Percentiles rank a stretch among this genome's conserved stretches.
Evolutionary conservation across 2,329 filamentous ascomycete species (phyloP).

Genomic region (Ascochyta pisi): DNA sequence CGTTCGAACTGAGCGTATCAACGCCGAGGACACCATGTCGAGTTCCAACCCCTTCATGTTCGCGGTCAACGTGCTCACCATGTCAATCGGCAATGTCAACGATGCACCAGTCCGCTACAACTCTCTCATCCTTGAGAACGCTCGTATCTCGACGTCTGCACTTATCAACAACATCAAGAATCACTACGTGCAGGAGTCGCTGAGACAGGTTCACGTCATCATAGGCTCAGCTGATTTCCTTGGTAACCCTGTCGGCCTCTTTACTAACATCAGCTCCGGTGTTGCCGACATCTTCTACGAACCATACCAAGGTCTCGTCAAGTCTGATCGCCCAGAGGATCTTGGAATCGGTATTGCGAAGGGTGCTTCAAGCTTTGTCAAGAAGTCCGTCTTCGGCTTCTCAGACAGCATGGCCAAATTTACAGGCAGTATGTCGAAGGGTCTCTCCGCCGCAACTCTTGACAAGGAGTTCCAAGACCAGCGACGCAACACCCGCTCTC

Average conservation of each 20-base stretch:
- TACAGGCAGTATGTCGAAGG: slow-evolving; percentile 96
- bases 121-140: slow-evolving; percentile 92
- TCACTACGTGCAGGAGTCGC: slow-evolving; percentile 95
- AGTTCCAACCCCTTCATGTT: slow-evolving; percentile 95
- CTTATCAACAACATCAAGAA: slow-evolving; percentile 86
- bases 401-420: slow-evolving; percentile 98
- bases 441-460: slow-evolving; percentile 89
- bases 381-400: slow-evolving; percentile 98
- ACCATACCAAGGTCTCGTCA: slow-evolving; percentile 95
- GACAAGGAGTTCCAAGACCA: slow-evolving; percentile 99
- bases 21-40: slow-evolving; percentile 91
- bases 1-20: slow-evolving; percentile 94
- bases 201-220: slow-evolving; percentile 97
- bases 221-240: slow-evolving; percentile 97
- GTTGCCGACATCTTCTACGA: slow-evolving; percentile 99
- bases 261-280: slow-evolving; percentile 97
- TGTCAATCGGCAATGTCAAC: slow-evolving; percentile 99
- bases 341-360: slow-evolving; percentile 95
- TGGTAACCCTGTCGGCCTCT: slow-evolving; percentile 94
- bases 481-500: slow-evolving; percentile 87
- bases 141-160: slow-evolving; percentile 84
- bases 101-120: slow-evolving; percentile 95
- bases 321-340: slow-evolving; percentile 94
- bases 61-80: slow-evolving; percentile 96
- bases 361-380: slow-evolving; percentile 94